Base-by-base conservation (phyloP, 2,329 filamentous ascomycete genomes). In the Beauveria asiatica region DNA sequence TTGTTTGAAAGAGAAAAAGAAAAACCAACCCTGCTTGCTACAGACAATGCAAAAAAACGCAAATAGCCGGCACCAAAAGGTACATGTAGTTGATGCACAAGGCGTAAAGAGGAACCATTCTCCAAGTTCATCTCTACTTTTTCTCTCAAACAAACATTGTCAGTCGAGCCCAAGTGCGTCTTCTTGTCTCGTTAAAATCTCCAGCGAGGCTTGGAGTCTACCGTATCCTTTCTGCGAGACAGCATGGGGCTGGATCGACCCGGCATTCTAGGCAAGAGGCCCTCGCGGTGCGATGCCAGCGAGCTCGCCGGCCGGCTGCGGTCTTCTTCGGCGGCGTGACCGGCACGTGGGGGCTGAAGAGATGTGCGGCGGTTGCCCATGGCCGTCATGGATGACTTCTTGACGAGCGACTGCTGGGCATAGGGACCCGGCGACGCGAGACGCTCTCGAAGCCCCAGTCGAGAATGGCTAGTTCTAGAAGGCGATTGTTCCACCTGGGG, bases 281-380 rank as follows among this genome's bases (percentile, higher is more conserved):
- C 85, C 5, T 71, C 75, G 33, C 83, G 78, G 19, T 41, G 67
- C 2, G 73, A 71, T 7, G 82, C 79, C 49, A 86, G 67, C 3
- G 84, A 86, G 68, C 82, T 86, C 48, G 78, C 80, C 11, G 84
- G 79, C 33, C 84, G 78, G 68, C 71, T 66, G 65, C 63, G 65
- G 65, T 67, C 59, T 62, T 71, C 69, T 33, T 67, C 68, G 16
- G 67, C 10, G 64, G 61, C 59, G 69, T 62, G 62, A 73, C 67
- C 62, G 76, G 61, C 37, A 44, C 67, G 67, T 17, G 75, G 73
- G 3, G 81, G 79, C 59, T 84, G 81, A 27, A 84, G 68, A 0
- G 83, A 85, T 6, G 78, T 75, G 33, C 83, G 78, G 21, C 83
- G 77, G 58, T 74, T 78, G 45, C 72, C 71, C 2, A 59, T n/a